phyloP scores from a whole-genome alignment of 345 rosid species.

The Salix viminalis region DNA sequence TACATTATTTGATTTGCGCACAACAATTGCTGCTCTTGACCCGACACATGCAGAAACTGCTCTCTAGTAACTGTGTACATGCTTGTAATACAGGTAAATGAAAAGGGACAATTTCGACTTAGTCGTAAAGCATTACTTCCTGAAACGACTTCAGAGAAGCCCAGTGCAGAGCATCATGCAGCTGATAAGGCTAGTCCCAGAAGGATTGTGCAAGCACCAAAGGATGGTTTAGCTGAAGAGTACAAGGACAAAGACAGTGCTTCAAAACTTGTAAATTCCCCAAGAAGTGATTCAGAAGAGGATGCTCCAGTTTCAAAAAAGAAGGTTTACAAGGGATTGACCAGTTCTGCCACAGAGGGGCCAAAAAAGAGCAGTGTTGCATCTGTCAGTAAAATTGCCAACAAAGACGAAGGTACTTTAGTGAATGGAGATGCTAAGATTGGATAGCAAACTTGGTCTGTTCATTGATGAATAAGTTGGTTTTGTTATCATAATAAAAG shows the following conservation, averaged over 20 bases:
- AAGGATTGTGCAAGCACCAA: constrained; percentile 8
- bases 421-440: constrained; percentile 64
- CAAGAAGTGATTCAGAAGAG: constrained; percentile 36
- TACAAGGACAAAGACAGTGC: constrained; percentile 22
- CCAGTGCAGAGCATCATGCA: constrained; percentile 33
- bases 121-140: constrained; percentile 85
- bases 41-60: background rate
- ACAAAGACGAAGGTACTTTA: constrained; percentile 41
- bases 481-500: background rate
- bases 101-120: constrained; percentile 92
- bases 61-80: background rate
- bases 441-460: constrained; percentile 27
- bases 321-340: constrained; percentile 51
- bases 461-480: constrained; percentile 9
- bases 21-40: background rate
- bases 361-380: constrained; percentile 35
- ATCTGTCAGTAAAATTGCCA: constrained; percentile 30
- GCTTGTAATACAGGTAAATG: constrained; percentile 58
- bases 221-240: constrained; percentile 39
- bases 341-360: constrained; percentile 44
- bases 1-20: background rate
- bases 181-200: background rate
- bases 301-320: constrained; percentile 39
- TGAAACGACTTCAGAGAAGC: constrained; percentile 44
- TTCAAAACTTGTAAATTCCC: constrained; percentile 27